phyloP scores from a whole-genome alignment of 306 rosid species.

The Casuarina equisetifolia region DNA sequence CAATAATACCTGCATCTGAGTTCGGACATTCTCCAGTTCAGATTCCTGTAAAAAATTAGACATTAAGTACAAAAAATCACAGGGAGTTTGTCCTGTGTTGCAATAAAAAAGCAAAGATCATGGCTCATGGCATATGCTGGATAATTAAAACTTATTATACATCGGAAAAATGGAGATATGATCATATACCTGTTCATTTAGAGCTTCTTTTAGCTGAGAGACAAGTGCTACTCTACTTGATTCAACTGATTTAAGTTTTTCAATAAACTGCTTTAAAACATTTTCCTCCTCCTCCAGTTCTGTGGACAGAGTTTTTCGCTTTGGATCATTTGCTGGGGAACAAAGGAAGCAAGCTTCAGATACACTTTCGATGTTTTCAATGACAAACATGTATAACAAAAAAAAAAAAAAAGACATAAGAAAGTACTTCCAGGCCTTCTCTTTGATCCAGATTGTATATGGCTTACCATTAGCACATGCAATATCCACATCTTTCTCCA shows the following conservation, averaged over 20 bases:
- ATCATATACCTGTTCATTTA: slow-evolving; percentile 67
- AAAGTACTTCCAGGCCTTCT: not conserved
- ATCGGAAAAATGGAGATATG: slow-evolving; percentile 4
- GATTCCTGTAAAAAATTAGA: slow-evolving; percentile 59
- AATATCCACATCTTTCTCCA: slow-evolving; percentile 73
- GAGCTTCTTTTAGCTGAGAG: slow-evolving; percentile 82
- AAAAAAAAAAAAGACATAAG: not conserved
- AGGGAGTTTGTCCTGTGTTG: slow-evolving; percentile 20
- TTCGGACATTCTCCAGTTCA: slow-evolving; percentile 75
- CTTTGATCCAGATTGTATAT: slow-evolving; percentile 10
- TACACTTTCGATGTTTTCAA: not conserved
- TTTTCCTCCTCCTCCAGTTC: slow-evolving; percentile 79
- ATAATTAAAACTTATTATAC: not conserved
- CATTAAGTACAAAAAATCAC: slow-evolving; percentile 13
- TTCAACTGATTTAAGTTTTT: slow-evolving; percentile 71
- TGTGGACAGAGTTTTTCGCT: slow-evolving; percentile 64
- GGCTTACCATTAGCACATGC: slow-evolving; percentile 65
- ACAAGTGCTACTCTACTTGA: slow-evolving; percentile 74
- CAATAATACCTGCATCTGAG: slow-evolving; percentile 82
- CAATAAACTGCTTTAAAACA: slow-evolving; percentile 64
- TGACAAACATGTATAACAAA: not conserved
- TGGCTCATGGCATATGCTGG: not conserved
- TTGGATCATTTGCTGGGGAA: slow-evolving; percentile 80
- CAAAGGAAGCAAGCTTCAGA: slow-evolving; percentile 40
- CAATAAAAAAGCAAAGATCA: slow-evolving; percentile 23